Evolutionary conservation across 2,329 filamentous ascomycete genomes (phyloP).

Genomic region (Aspergillus tubingensis): DNA sequence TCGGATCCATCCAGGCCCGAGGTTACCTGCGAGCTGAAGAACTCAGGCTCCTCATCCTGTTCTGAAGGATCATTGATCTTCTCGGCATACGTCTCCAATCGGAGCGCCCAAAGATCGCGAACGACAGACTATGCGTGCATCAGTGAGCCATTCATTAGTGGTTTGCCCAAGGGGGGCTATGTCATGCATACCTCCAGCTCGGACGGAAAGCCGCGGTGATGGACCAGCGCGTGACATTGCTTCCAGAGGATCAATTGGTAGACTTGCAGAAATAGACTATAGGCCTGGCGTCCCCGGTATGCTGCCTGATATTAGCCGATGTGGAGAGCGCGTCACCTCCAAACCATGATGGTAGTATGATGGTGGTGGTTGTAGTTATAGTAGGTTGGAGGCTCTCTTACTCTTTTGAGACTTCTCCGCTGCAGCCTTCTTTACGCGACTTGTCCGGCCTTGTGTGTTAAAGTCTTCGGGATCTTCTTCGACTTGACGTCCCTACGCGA

Average conservation of each 20-base stretch:
- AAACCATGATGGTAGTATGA: neutral
- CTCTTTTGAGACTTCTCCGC: conserved; percentile 55
- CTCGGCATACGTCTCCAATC: conserved; percentile 60
- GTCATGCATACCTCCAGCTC: conserved; percentile 66
- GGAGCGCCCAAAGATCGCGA: conserved; percentile 81
- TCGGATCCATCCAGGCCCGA: conserved; percentile 42
- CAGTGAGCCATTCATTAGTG: conserved; percentile 11
- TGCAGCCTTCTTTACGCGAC: conserved; percentile 56
- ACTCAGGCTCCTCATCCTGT: conserved; percentile 45
- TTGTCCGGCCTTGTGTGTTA: conserved; percentile 61
- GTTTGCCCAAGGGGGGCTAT: neutral
- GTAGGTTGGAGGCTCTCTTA: conserved; percentile 28
- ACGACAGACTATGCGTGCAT: conserved; percentile 56
- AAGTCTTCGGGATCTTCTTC: conserved; percentile 69
- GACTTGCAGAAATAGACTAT: conserved; percentile 77
- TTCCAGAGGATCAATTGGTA: conserved; percentile 83
- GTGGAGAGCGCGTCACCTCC: neutral
- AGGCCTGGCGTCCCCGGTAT: conserved; percentile 66
- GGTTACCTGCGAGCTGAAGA: conserved; percentile 63
- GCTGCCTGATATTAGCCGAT: conserved; percentile 35
- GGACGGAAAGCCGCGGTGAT: conserved; percentile 63
- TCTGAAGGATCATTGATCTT: conserved; percentile 44
- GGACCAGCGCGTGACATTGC: conserved; percentile 74
- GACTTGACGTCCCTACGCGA: conserved; percentile 44
- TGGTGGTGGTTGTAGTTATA: neutral